phyloP scores from a whole-genome alignment of 768 basidiomycete species.

The Filobasidium floriforme region DNA sequence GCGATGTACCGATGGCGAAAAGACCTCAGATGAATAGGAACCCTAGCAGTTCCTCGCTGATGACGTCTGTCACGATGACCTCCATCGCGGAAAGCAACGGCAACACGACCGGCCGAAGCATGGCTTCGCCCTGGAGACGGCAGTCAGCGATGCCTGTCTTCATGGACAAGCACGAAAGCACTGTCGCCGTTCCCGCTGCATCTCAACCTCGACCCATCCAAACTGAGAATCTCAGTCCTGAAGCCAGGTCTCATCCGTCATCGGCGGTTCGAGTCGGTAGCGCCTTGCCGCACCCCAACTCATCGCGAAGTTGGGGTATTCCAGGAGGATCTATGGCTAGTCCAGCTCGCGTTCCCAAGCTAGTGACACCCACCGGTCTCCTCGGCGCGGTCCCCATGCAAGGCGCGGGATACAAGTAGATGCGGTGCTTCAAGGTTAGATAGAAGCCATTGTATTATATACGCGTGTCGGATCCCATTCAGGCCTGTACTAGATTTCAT shows the following conservation, averaged over 20 bases:
- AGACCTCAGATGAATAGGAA: background rate
- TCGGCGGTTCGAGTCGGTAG: background rate
- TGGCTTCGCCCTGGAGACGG: background rate
- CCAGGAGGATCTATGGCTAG: conserved; percentile 3
- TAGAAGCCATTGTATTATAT: too few species aligned
- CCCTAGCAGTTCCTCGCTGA: background rate
- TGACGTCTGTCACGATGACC: background rate
- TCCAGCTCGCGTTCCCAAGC: background rate
- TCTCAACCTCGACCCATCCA: background rate
- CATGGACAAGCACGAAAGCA: background rate
- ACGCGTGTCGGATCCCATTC: too few species aligned
- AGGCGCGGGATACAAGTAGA: conserved; percentile 1
- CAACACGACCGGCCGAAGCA: background rate
- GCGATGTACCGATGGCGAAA: background rate
- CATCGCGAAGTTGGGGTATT: background rate
- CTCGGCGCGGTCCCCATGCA: conserved; percentile 19
- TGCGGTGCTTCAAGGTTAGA: background rate
- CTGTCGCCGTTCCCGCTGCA: background rate
- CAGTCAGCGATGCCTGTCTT: background rate
- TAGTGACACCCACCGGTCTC: background rate
- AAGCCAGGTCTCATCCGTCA: background rate
- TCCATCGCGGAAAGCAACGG: background rate
- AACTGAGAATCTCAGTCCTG: background rate
- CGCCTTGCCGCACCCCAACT: background rate
- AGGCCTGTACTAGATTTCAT: background rate